phyloP scores from a whole-genome alignment of 164 flowering plant genomes.

The Cinnamomum micranthum region DNA sequence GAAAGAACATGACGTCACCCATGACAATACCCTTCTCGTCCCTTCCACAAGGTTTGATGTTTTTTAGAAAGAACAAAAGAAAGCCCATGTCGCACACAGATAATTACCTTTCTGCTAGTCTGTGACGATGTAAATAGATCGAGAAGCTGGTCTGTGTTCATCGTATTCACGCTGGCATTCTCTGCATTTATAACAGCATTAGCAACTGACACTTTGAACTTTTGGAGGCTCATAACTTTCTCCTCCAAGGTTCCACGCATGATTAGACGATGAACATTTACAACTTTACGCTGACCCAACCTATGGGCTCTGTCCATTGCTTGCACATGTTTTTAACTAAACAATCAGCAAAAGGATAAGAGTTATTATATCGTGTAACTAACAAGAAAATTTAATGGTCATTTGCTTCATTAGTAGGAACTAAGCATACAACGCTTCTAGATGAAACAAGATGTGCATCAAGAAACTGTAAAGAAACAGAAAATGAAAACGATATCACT shows the following conservation, averaged over 20 bases:
- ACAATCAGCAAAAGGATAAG: not conserved
- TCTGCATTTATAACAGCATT: conserved; percentile 93
- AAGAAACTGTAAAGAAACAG: too few relatives aligned
- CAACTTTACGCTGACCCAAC: conserved; percentile 88
- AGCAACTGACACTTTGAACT: conserved; percentile 87
- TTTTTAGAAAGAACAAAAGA: not conserved
- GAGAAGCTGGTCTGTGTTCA: conserved; percentile 97
- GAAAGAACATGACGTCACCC: too few relatives aligned
- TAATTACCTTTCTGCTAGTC: conserved; percentile 54
- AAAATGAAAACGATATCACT: too few relatives aligned
- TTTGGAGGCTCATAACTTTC: conserved; percentile 97
- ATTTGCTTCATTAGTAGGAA: not conserved
- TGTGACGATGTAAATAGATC: conserved; percentile 92
- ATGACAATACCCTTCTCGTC: too few relatives aligned
- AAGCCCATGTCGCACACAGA: not conserved
- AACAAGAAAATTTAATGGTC: not conserved
- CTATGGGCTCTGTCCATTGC: conserved; percentile 99
- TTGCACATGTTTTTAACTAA: conserved; percentile 32
- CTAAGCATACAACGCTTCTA: not conserved
- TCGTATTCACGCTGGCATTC: conserved; percentile 91
- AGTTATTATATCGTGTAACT: not conserved
- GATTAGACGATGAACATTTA: conserved; percentile 96
- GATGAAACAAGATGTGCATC: not conserved
- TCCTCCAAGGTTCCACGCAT: conserved; percentile 99
- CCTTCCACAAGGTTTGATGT: not conserved